These are phyloP conservation scores for Penicillium herquei DNA, from an alignment of 495 filamentous ascomycete species.

Conservation along the genomic window DNA sequence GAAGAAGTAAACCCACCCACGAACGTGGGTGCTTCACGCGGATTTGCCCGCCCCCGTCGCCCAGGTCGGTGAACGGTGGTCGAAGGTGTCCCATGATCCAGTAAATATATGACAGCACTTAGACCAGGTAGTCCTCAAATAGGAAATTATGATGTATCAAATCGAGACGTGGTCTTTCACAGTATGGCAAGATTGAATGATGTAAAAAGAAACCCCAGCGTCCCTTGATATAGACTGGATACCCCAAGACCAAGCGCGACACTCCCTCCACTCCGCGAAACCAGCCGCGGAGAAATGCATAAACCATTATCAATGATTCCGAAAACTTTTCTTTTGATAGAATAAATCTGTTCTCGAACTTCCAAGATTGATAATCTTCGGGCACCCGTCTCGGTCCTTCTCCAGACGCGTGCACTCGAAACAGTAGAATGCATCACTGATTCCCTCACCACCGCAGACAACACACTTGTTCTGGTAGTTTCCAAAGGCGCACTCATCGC, in stretches of 20 bases:
- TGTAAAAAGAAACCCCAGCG: not conserved
- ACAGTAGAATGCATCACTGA: constrained; percentile 99
- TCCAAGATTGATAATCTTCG: constrained; percentile 98
- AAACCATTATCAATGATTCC: constrained; percentile 55
- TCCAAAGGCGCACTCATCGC: constrained; percentile 98
- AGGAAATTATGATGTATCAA: not conserved
- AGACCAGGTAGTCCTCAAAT: not conserved
- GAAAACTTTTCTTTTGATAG: constrained; percentile 77
- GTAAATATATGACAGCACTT: constrained; percentile 1
- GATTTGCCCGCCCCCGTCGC: constrained; percentile 86
- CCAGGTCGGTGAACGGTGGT: constrained; percentile 58
- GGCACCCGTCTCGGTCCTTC: constrained; percentile 96
- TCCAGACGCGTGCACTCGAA: constrained; percentile 97
- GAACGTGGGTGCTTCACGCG: constrained; percentile 58
- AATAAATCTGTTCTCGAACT: constrained; percentile 93
- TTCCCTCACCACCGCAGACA: constrained; percentile 97
- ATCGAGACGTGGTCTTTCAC: not conserved
- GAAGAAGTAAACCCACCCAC: constrained; percentile 75
- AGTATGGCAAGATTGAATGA: not conserved
- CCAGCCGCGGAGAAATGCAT: constrained; percentile 9
- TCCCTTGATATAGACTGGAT: not conserved
- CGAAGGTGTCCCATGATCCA: not conserved
- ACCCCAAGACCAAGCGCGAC: not conserved
- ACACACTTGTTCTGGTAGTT: constrained; percentile 99
- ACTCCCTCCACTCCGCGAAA: constrained; percentile 12